Base-by-base conservation (phyloP, 441 rosid species). In the Populus trichocarpa region DNA sequence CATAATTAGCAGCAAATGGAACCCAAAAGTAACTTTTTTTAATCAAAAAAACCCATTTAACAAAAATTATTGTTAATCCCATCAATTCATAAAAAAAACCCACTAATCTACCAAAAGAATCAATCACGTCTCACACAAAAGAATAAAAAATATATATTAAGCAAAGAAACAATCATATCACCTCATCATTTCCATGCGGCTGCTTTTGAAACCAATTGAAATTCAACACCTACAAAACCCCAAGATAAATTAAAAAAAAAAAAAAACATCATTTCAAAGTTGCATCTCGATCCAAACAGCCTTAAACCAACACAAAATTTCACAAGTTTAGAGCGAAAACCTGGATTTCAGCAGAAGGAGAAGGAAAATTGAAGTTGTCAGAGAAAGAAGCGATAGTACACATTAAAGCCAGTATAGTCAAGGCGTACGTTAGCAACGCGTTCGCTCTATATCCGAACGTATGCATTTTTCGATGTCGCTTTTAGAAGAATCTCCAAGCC, bases 171-270 rank as follows among this genome's bases (percentile, higher is more conserved):
- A 67, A 74, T 20, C 61, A 66, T 33, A 1, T 16, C 70, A 96
- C 99, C 96, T 94, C 99, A 79, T 96, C 99, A 25, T 94, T 90
- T 53, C 97, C 95, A 77, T 87, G 87, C 1, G 91, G 87, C 79
- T 91, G 92, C 94, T 91, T 96, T 83, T 91, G 94, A 75, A 96
- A 89, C 90, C 97, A 88, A 83, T 94, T 90, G 79, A 92, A 84
- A 80, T 91, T 90, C 87, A 89, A 84, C 75, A 96, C 86, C 98
- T 93, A 81, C 81, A 64, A 77, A 76, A 35, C 46, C 12, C 38
- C 7, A 36, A 25, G 33, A 53, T 18, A 84, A 71, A 69, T 63
- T 3, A 10, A 28, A 46, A 64, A 73, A 79, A 53, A 26, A 66
- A 64, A 25, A 74, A 61, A 72, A 16, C 38, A 25, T 71, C 33